Conservation (phyloP, 108 stramenopile genomes). For the Licmophora abbreviata region DNA sequence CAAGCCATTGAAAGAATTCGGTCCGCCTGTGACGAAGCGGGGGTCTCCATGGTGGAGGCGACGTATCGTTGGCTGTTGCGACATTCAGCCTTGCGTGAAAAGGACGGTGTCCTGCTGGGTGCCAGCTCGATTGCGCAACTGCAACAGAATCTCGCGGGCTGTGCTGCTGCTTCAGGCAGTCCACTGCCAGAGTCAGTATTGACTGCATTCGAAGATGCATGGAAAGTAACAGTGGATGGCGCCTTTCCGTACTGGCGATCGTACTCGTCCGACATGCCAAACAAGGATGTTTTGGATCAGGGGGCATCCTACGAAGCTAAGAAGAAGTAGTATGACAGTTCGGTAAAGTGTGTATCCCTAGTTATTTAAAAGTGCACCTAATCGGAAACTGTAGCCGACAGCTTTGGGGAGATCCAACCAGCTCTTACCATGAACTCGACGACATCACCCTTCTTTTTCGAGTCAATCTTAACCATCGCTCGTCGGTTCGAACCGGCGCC, state of each 20-base stretch:
- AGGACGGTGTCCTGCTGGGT: constrained; percentile 78
- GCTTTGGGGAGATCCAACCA: constrained; percentile 64
- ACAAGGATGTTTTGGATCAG: constrained; percentile 57
- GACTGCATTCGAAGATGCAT: constrained; percentile 63
- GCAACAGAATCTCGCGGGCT: constrained; percentile 63
- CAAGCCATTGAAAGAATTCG: constrained; percentile 61
- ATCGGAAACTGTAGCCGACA: too few relatives aligned
- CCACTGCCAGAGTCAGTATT: constrained; percentile 30
- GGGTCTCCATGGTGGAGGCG: constrained; percentile 72
- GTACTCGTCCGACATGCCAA: constrained; percentile 78
- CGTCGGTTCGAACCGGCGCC: constrained; percentile 21
- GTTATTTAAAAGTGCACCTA: too few relatives aligned
- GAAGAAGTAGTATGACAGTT: constrained; percentile 20
- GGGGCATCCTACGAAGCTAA: constrained; percentile 70
- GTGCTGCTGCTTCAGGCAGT: constrained; percentile 23
- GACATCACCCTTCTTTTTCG: constrained; percentile 52
- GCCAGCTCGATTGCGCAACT: constrained; percentile 72
- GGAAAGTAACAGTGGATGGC: constrained; percentile 49
- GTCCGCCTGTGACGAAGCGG: constrained; percentile 43
- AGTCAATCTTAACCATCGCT: constrained; percentile 65
- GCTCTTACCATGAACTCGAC: constrained; percentile 74
- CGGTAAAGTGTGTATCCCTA: not conserved
- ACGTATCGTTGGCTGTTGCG: constrained; percentile 84
- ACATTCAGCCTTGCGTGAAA: constrained; percentile 58
- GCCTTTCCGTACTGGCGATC: constrained; percentile 85